Percentiles rank a stretch among this genome's conserved stretches.
phyloP scores from a whole-genome alignment of 2,329 filamentous ascomycete genomes.

The Aspergillus thermomutatus region DNA sequence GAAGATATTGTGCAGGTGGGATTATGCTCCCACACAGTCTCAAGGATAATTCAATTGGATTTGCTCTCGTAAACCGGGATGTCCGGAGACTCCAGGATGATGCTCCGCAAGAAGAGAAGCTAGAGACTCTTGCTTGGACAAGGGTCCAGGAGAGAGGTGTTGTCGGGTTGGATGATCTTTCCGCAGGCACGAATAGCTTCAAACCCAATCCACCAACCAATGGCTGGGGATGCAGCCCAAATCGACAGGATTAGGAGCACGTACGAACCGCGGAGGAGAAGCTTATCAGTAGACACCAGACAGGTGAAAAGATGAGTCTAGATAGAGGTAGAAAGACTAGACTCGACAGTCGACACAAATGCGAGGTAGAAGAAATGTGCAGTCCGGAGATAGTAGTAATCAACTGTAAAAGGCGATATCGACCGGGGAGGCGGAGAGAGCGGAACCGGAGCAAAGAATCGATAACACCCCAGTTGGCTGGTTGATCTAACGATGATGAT shows the following conservation, averaged over 20 bases:
- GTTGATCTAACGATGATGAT: not conserved
- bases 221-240: not conserved
- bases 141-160: not conserved
- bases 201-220: conserved; percentile 18
- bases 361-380: not conserved
- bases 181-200: conserved; percentile 8
- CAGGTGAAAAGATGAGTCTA: not conserved
- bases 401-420: not conserved
- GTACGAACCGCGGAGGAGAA: conserved; percentile 21
- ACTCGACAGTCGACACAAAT: not conserved
- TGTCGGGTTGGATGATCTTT: not conserved
- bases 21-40: conserved; percentile 4
- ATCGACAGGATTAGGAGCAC: conserved; percentile 1
- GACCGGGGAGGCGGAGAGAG: conserved; percentile 7
- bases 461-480: conserved; percentile 1
- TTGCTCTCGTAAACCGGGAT: conserved; percentile 17
- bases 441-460: conserved; percentile 17
- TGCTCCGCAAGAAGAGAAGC: conserved; percentile 16
- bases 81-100: conserved; percentile 8
- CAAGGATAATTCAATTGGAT: conserved; percentile 6
- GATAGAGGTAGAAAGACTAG: not conserved
- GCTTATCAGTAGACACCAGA: conserved; percentile 22
- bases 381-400: too few relatives aligned
- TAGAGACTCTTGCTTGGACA: not conserved
- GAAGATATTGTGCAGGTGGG: conserved; percentile 7